Evolutionary conservation across 768 basidiomycete species (phyloP), one percentile per base, ranked within the genome.

Genomic region (Guyanaporus albipodus): DNA sequence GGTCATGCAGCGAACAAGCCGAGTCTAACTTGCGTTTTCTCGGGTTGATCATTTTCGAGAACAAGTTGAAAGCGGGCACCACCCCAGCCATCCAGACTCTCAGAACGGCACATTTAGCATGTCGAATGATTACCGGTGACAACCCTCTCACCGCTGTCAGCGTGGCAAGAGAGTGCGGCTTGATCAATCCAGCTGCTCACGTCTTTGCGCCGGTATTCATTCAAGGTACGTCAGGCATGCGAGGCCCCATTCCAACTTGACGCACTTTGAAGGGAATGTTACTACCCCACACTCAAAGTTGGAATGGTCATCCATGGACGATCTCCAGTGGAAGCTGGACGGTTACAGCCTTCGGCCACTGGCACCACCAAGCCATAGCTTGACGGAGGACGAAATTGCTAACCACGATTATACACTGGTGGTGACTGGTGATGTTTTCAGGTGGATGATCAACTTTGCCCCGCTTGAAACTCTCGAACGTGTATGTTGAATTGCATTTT

Each of bases 51-150:
- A 94, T 99, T 50, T 99, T 99, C 59, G 96, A 99, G 67, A 99
- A 99, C 71, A 89, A 95, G 69, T 72, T 99, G 50, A 99, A 99
- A 59, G 81, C 87, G 4, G 92, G 88, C 8, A 97, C 95, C 0
- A 73, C 89, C 0, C 86, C 91, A 26, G 91, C 88, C 7, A 96
- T 99, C 36, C 86, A 91, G 50, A 83, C 84, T 1, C 75, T 99
- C 14, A 83, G 93, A 42, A 75, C 78, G 2, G 96, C 96, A 1
- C 92, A 97, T 69, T 70, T 99, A 29, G 88, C 91, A 17, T 94
- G 91, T 58, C 77, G 94, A 53, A 98, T 99, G 96, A 94, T 96
- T 41, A 99, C 96, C 1, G 96, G 96, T 9, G 96, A 99, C 61
- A 99, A 99, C 54, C 85, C 93, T 26, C 73, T 96, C 32, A 99